These are phyloP conservation scores for Platanus orientalis DNA, from an alignment of 164 flowering plant genomes.

Conservation along the genomic window DNA sequence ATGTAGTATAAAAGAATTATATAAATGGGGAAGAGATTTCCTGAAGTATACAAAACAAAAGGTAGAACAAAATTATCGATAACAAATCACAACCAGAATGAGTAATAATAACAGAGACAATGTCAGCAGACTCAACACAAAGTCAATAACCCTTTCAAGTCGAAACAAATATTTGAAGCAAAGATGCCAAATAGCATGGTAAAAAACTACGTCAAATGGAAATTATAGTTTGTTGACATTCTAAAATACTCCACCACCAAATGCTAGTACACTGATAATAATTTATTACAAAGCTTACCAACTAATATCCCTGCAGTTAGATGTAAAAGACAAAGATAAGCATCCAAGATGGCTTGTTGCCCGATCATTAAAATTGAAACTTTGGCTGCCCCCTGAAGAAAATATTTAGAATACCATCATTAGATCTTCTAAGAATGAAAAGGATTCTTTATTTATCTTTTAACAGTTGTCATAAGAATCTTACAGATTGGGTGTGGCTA, in stretches of 20 bases:
- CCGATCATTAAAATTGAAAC: conserved; percentile 91
- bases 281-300: conserved; percentile 44
- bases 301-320: conserved; percentile 94
- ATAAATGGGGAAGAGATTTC: no score
- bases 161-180: not conserved
- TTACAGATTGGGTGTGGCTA: conserved; percentile 95
- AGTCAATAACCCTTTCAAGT: no score
- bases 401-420: conserved; percentile 5
- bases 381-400: conserved; percentile 90
- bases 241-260: not conserved
- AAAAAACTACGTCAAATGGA: no score
- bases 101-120: no score
- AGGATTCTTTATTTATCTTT: not conserved
- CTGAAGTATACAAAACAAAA: no score
- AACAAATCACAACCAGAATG: no score
- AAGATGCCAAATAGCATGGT: not conserved
- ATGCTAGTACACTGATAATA: not conserved
- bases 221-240: not conserved
- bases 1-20: no score
- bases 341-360: conserved; percentile 98
- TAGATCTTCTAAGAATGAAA: conserved; percentile 1
- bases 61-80: no score
- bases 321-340: conserved; percentile 96
- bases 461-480: conserved; percentile 11
- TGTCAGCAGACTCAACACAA: no score